phyloP scores from a whole-genome alignment of 2,329 filamentous ascomycete species.

The Hirsutella thompsonii region DNA sequence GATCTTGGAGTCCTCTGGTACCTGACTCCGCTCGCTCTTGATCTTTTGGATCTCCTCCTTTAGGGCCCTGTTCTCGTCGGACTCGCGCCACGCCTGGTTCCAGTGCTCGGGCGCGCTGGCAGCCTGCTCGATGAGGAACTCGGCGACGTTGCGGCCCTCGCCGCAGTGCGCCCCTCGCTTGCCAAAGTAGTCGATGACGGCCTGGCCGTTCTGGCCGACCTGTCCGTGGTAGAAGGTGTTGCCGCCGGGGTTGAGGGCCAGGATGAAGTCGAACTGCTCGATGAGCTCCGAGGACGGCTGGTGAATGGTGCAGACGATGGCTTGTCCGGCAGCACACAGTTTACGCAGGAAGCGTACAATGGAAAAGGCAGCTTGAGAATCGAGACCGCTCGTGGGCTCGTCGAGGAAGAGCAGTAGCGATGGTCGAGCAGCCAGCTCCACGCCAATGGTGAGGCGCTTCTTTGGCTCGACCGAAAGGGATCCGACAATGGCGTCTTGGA shows the following conservation, averaged over 20 bases:
- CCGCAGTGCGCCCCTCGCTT: conserved; percentile 35
- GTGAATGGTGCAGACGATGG: conserved; percentile 48
- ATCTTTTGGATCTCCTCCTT: conserved; percentile 39
- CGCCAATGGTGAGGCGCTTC: conserved; percentile 42
- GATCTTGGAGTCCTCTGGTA: conserved; percentile 26
- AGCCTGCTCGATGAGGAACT: conserved; percentile 43
- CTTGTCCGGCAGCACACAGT: conserved; percentile 45
- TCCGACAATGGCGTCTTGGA: conserved; percentile 36
- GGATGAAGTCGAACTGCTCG: conserved; percentile 41
- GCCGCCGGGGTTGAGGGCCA: conserved; percentile 40
- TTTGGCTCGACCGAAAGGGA: background rate
- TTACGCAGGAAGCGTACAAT: conserved; percentile 50
- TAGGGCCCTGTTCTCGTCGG: conserved; percentile 31
- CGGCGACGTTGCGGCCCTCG: conserved; percentile 36
- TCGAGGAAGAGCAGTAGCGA: conserved; percentile 53
- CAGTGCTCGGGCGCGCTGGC: conserved; percentile 40
- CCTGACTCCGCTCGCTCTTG: conserved; percentile 28
- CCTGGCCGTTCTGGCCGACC: conserved; percentile 33
- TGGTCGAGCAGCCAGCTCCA: conserved; percentile 43
- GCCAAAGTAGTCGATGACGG: conserved; percentile 38
- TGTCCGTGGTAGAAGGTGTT: conserved; percentile 41
- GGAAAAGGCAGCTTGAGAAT: conserved; percentile 45
- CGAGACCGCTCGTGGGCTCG: conserved; percentile 46
- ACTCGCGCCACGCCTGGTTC: conserved; percentile 46
- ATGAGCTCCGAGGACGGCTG: conserved; percentile 45